Evolutionary conservation across 176 grass and related monocot genomes (phyloP), one percentile per base, ranked within the genome.

Genomic region (Musa beccarii): DNA sequence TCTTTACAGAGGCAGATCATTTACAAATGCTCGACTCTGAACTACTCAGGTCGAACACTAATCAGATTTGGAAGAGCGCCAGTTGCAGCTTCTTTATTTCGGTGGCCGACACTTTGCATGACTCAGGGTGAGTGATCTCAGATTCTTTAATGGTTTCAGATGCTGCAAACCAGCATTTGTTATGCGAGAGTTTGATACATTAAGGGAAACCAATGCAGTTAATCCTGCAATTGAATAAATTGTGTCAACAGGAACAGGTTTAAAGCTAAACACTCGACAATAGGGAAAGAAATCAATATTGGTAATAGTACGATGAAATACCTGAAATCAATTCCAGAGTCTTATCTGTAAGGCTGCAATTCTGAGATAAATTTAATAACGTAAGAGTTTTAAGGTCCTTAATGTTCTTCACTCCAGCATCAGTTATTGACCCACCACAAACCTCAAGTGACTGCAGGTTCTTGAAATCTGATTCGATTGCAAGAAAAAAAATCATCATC

Each of bases 351-450:
- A 99, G 91, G 73, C 73, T 80, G 75, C 83, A 64, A 52, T 99
- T 99, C 53, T 99, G 95, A 54, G 95, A 99, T 10, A 99, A 84
- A 74, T 99, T 99, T 14, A 99, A 83, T 73, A 92, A 55, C 11
- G 74, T 89, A 75, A 99, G 79, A 67, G 83, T 76, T 71, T 81
- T 88, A 63, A 94, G 84, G 81, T 99, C 95, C 77, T 99, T 99
- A 78, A 99, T 89, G 57, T 99, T 99, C 76, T 92, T 99, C 78
- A 99, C 95, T 49, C 95, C 95, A 1, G 83, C 86, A 62, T 99
- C 95, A 0, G 88, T 94, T 59, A 99, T 80, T 2, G 73, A 75
- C n/a, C 95, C 95, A 17, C 95, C 86, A 15, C 95, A 99, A 49
- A 95, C 2, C 88, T 99, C 96, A 6, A 99, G 88, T 1, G 88